phyloP scores from a whole-genome alignment of 129 eudicot genomes.

The Glebionis coronaria region DNA sequence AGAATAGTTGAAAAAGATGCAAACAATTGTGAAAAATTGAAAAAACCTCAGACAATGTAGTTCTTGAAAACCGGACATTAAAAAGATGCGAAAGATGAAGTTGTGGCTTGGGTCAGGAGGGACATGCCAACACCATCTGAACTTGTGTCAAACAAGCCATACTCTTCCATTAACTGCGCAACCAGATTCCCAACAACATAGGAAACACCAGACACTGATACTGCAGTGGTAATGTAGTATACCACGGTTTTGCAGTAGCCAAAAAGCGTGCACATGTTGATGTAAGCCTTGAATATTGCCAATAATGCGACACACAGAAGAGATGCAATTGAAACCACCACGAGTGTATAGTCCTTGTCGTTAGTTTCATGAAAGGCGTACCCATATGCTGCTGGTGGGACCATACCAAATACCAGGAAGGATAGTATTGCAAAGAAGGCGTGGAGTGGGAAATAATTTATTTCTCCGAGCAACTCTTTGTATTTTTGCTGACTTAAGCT shows the following conservation, averaged over 20 bases:
- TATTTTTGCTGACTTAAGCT: conserved; percentile 14
- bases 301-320: conserved; percentile 49
- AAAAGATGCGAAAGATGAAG: conserved; percentile 23
- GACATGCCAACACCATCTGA: conserved; percentile 11
- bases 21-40: no score
- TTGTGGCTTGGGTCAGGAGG: neutral
- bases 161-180: conserved; percentile 32
- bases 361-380: conserved; percentile 20
- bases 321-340: conserved; percentile 28
- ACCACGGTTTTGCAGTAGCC: conserved; percentile 33
- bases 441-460: conserved; percentile 33
- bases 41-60: no score
- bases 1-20: neutral
- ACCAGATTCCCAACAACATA: conserved; percentile 49
- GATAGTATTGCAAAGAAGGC: conserved; percentile 28
- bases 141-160: conserved; percentile 41
- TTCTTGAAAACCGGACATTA: neutral
- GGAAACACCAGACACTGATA: conserved; percentile 47
- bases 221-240: conserved; percentile 38
- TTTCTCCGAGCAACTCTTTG: conserved; percentile 36
- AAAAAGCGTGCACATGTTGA: conserved; percentile 11
- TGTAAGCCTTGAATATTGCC: conserved; percentile 46
- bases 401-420: conserved; percentile 35
- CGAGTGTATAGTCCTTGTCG: conserved; percentile 19
- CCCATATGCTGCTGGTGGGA: conserved; percentile 34